Evolutionary conservation across 768 basidiomycete species (phyloP).

Genomic region (Boletales sp.): DNA sequence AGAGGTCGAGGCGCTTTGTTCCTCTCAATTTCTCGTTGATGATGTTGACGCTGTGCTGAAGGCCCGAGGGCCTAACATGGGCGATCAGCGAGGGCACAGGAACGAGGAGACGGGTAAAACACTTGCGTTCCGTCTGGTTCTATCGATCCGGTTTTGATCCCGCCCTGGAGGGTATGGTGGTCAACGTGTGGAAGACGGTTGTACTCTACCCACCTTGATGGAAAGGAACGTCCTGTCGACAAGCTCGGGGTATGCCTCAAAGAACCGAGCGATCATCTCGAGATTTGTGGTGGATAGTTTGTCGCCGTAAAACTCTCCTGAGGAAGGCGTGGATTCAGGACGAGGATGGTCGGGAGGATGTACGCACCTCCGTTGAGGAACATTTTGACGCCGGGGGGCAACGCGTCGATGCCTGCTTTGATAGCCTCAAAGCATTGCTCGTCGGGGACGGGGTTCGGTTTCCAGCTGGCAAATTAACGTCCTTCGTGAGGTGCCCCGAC

Average conservation of each 20-base stretch:
- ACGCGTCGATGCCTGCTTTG: constrained; percentile 38
- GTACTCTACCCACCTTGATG: constrained; percentile 22
- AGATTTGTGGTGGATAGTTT: constrained; percentile 41
- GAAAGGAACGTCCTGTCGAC: constrained; percentile 35
- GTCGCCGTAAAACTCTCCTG: constrained; percentile 57
- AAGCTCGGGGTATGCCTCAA: constrained; percentile 36
- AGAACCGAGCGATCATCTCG: constrained; percentile 49
- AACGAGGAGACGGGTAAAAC: no score
- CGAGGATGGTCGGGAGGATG: no score
- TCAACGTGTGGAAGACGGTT: no score
- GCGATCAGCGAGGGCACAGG: no score
- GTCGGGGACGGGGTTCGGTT: background rate
- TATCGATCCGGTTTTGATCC: no score
- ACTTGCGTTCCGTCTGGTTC: no score
- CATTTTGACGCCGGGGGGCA: constrained; percentile 44
- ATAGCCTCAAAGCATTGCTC: constrained; percentile 43
- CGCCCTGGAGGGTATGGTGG: no score
- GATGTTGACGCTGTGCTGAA: constrained; percentile 34
- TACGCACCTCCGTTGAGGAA: constrained; percentile 47
- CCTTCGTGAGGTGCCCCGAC: background rate
- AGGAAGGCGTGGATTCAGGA: background rate
- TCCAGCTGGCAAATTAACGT: background rate
- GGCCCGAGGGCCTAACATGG: no score
- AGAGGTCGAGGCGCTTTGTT: constrained; percentile 58
- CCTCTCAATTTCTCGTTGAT: constrained; percentile 45